Evolutionary conservation across 2,329 filamentous ascomycete genomes (phyloP), one percentile per base, ranked within the genome.

Genomic region (Colletotrichum noveboracense): DNA sequence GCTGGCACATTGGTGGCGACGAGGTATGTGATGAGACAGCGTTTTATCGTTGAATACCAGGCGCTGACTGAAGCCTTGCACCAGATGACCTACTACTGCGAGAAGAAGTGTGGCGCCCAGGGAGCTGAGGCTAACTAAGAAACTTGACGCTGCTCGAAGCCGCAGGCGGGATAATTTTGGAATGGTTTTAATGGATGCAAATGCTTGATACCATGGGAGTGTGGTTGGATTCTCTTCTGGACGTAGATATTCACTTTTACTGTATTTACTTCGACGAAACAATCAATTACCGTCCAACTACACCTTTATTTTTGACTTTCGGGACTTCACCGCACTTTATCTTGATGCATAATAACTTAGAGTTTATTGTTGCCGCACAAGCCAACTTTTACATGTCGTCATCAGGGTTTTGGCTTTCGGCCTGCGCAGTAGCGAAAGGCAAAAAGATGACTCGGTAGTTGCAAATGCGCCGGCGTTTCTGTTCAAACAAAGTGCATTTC

Each of bases 81-180:
- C 8, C 30, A 78, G 75, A 73, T 77, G n/a, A 74, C 43, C 61
- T 77, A 78, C 70, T 78, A 78, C 66, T 78, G 77, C 58, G 48
- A 71, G 26, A 71, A 77, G 70, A 77, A 78, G 66, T 78, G 77
- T 26, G 75, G 77, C 32, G 55, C 75, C 12, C 34, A 78, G 64
- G 77, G 75, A 36, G 55, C 77, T 7, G 77, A 78, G 60, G 75
- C 77, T 3, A 73, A 74, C 69, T 76, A 66, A 58, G 14, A 14
- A 18, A 65, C 13, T 30, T 38, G 34, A n/a, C 10, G 62, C 43
- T 52, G n/a, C 43, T 52, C 12, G n/a, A 52, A 52, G 43, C 43
- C 43, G 36, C 21, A 65, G 62, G n/a, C 60, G 60, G 26, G 3
- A 48, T 48, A 48, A 48, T 12, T 48, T n/a, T 48, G 38, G 34